Base-by-base conservation (phyloP, 2,329 filamentous ascomycete genomes). In the Helotiales sp. region DNA sequence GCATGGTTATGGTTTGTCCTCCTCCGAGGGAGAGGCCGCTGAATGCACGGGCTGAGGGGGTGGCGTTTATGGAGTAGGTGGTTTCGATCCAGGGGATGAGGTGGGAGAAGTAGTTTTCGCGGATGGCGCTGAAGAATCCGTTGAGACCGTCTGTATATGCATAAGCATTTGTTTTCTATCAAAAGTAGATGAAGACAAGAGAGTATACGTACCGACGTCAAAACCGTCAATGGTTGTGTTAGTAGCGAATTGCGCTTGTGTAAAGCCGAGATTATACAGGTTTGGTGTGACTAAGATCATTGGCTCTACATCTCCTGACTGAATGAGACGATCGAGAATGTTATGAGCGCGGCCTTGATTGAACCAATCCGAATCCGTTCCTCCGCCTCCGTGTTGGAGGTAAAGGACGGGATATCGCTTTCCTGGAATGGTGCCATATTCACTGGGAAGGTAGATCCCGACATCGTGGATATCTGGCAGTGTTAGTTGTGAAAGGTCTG, bases 341-440 rank as follows among this genome's bases (percentile, higher is more conserved):
- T 49, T 12, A n/a, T 50, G 47, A 2, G 47, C 29, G 6, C 47
- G 47, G 5, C 47, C 47, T 50, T 33, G 47, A 10, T 50, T 50
- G 33, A 50, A 34, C 47, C 47, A 50, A 24, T 50, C 47, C 15
- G 47, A 34, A 34, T 50, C 47, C 3, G 29, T 22, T 34, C 47
- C 47, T 19, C 47, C 47, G 5, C 47, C 47, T 2, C 47, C 47
- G 13, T 50, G 47, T 9, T 17, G 24, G n/a, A 50, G 29, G 47
- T 50, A 50, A 10, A 50, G 47, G 15, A 50, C 47, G 5, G 47
- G 47, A 24, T 50, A 50, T 24, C 34, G 33, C 47, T 50, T 50
- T 15, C 47, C 47, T 34, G 17, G 47, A 13, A 50, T 34, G 17
- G 30, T 50, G 5, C 47, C 47, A 17, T 50, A 50, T 19, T 50